Conservation (phyloP, 805 yeast species). For the Nakazawaea anatomiae region DNA sequence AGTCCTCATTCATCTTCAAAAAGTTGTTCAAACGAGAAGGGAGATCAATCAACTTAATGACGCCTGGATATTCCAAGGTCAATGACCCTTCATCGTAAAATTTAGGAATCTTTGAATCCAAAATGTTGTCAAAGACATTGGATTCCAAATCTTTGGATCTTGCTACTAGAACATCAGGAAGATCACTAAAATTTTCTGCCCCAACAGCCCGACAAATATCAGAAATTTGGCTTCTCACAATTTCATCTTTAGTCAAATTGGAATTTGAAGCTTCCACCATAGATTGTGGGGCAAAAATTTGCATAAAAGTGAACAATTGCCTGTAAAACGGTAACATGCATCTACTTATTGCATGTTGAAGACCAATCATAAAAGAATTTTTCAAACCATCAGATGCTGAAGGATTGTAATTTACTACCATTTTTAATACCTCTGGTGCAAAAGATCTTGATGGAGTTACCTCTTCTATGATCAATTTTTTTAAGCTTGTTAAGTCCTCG, state of each 20-base stretch:
- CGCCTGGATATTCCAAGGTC: conserved; percentile 46
- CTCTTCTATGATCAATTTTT: conserved; percentile 8
- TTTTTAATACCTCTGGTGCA: conserved; percentile 23
- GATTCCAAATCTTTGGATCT: conserved; percentile 16
- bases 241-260: neutral
- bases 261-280: conserved; percentile 19
- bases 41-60: conserved; percentile 44
- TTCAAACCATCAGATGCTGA: neutral
- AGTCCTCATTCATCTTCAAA: conserved; percentile 11
- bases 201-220: neutral
- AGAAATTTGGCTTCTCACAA: neutral
- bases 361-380: conserved; percentile 6
- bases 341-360: neutral
- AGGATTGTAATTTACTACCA: conserved; percentile 24
- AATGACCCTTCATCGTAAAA: conserved; percentile 20
- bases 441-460: conserved; percentile 16
- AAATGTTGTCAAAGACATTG: conserved; percentile 19
- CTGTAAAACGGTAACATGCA: conserved; percentile 9
- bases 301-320: conserved; percentile 21
- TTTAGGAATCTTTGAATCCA: conserved; percentile 24
- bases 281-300: conserved; percentile 23
- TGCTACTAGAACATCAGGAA: conserved; percentile 13
- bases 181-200: conserved; percentile 4
- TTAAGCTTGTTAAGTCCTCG: conserved; percentile 1
- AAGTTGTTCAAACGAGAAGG: conserved; percentile 37